Evolutionary conservation across 768 basidiomycete genomes (phyloP).

Genomic region (Rhodocollybia butyracea): DNA sequence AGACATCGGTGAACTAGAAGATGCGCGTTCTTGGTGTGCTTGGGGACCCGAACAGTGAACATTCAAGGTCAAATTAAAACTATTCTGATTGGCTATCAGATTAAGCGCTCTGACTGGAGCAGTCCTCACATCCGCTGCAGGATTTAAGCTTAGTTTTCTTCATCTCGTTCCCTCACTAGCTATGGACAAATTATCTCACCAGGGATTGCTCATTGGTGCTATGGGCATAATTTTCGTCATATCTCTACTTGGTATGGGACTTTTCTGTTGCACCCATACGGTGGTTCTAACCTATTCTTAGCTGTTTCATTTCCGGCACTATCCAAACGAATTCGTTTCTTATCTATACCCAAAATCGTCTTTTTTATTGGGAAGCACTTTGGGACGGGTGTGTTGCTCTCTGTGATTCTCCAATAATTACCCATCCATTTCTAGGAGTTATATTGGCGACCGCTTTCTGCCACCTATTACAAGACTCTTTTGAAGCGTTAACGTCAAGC

Average conservation of each 20-base stretch:
- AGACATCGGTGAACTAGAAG: no score
- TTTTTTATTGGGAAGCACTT: conserved; percentile 91
- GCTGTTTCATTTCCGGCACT: conserved; percentile 75
- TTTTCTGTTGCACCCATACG: background rate
- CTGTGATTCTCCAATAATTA: background rate
- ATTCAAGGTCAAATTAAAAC: no score
- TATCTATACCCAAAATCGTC: conserved; percentile 62
- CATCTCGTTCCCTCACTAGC: no score
- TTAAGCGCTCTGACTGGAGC: no score
- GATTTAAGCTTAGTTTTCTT: no score
- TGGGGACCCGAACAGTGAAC: no score
- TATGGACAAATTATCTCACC: background rate
- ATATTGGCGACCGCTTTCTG: conserved; percentile 83
- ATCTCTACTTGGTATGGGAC: conserved; percentile 63
- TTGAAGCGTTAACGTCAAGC: conserved; percentile 50
- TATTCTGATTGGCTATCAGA: no score
- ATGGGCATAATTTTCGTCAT: conserved; percentile 47
- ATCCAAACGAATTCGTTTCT: conserved; percentile 45
- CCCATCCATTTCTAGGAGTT: conserved; percentile 32
- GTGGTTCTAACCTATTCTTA: conserved; percentile 14
- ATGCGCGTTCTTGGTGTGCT: no score
- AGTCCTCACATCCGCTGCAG: no score
- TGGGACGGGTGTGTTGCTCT: conserved; percentile 53
- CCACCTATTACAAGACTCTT: conserved; percentile 77
- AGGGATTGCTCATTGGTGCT: conserved; percentile 5